Percentiles rank a stretch among this genome's conserved stretches.
Evolutionary conservation across 805 yeast species (phyloP).

Genomic region (Monosporozyma solicola): DNA sequence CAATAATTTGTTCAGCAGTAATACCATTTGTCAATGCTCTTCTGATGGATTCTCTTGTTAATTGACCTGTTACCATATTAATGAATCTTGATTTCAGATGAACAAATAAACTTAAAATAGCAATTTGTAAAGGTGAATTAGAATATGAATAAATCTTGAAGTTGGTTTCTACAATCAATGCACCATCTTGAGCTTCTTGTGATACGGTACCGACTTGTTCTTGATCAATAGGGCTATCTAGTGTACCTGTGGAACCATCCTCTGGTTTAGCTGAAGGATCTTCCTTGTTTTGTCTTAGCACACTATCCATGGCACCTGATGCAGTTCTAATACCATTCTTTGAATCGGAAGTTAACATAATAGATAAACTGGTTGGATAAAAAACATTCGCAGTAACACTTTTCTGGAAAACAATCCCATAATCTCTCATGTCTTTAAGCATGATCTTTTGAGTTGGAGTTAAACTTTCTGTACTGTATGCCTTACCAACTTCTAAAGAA

Average conservation of each 20-base stretch:
- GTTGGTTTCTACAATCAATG: slow-evolving; percentile 86
- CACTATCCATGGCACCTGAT: slow-evolving; percentile 65
- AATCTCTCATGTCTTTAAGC: slow-evolving; percentile 84
- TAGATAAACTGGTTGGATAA: slow-evolving; percentile 86
- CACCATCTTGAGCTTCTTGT: slow-evolving; percentile 39
- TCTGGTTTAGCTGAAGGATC: slow-evolving; percentile 7
- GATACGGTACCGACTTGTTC: slow-evolving; percentile 19
- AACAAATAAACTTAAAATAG: slow-evolving; percentile 80
- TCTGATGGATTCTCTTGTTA: slow-evolving; percentile 87
- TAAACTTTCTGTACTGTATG: slow-evolving; percentile 62
- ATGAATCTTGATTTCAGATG: slow-evolving; percentile 77
- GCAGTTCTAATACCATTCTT: slow-evolving; percentile 57
- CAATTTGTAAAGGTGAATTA: slow-evolving; percentile 89
- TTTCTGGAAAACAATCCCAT: slow-evolving; percentile 76
- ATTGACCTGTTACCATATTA: slow-evolving; percentile 87
- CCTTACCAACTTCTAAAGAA: slow-evolving; percentile 82
- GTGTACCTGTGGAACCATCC: slow-evolving; percentile 6
- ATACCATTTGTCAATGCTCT: slow-evolving; percentile 80
- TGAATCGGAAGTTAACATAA: slow-evolving; percentile 80
- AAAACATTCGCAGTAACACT: slow-evolving; percentile 52
- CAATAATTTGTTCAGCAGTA: slow-evolving; percentile 88
- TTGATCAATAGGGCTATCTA: slow-evolving; percentile 20
- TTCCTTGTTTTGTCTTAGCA: slow-evolving; percentile 33
- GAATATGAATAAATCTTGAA: slow-evolving; percentile 90
- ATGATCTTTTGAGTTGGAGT: slow-evolving; percentile 75